Evolutionary conservation across 805 yeast species (phyloP).

Genomic region (Schwanniomyces yamadae): DNA sequence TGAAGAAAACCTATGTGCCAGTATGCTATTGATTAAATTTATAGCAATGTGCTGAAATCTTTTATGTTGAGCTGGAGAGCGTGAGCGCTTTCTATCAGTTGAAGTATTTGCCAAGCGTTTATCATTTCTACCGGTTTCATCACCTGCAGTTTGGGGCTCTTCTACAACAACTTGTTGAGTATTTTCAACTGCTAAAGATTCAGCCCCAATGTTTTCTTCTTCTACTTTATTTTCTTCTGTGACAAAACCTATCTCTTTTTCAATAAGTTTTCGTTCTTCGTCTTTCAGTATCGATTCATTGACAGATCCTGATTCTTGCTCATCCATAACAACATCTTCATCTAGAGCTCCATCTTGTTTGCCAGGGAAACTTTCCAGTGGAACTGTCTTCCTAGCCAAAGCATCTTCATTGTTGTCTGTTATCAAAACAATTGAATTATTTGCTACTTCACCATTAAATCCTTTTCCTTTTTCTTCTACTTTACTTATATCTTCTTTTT

Average conservation of each 20-base stretch:
- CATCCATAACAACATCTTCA: too few relatives aligned
- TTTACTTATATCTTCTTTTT: slow-evolving; percentile 4
- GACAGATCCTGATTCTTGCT: too few relatives aligned
- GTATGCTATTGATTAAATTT: slow-evolving; percentile 61
- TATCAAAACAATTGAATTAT: not conserved
- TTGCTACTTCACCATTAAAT: not conserved
- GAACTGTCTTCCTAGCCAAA: too few relatives aligned
- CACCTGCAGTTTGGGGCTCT: not conserved
- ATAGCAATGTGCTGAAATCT: slow-evolving; percentile 61
- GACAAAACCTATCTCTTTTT: not conserved
- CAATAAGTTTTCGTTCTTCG: not conserved
- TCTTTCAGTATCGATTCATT: too few relatives aligned
- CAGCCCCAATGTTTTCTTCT: not conserved
- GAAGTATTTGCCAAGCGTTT: not conserved
- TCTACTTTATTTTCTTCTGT: not conserved
- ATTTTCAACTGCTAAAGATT: not conserved
- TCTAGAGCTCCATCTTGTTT: too few relatives aligned
- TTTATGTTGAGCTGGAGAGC: slow-evolving; percentile 39
- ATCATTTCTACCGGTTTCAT: not conserved
- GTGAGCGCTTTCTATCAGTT: slow-evolving; percentile 13
- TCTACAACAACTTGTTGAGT: slow-evolving; percentile 5
- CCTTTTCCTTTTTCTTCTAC: slow-evolving; percentile 1
- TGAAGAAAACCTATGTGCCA: slow-evolving; percentile 71
- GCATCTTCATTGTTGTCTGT: not conserved
- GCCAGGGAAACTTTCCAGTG: too few relatives aligned